Conservation (phyloP, 306 rosid genomes). For the Rosa rugosa region DNA sequence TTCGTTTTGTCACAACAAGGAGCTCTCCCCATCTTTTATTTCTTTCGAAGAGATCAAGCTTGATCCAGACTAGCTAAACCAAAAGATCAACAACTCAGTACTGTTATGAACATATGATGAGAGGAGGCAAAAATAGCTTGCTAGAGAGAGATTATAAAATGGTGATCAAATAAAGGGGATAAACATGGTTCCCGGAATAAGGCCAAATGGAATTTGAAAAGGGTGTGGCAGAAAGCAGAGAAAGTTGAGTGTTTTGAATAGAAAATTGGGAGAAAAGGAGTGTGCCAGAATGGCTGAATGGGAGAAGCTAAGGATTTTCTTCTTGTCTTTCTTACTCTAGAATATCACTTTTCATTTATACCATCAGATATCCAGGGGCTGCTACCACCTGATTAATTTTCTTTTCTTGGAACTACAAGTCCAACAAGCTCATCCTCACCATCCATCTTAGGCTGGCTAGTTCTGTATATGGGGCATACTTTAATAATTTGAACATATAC, state of each 20-base stretch:
- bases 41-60: background rate
- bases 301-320: constrained; percentile 58
- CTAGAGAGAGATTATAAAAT: constrained; percentile 15
- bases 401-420: constrained; percentile 29
- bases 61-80: background rate
- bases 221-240: constrained; percentile 35
- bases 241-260: constrained; percentile 24
- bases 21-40: constrained; percentile 76
- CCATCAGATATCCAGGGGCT: constrained; percentile 23
- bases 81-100: background rate
- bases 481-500: constrained; percentile 3
- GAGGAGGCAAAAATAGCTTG: constrained; percentile 4
- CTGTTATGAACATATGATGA: background rate
- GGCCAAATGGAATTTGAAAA: constrained; percentile 29
- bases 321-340: constrained; percentile 69
- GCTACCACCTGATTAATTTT: constrained; percentile 16
- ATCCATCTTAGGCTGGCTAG: background rate
- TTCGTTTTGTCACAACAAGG: constrained; percentile 98
- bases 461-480: background rate
- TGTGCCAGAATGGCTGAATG: constrained; percentile 50
- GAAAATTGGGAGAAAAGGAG: constrained; percentile 42
- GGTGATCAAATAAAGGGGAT: constrained; percentile 41
- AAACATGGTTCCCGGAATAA: constrained; percentile 46
- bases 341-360: constrained; percentile 38
- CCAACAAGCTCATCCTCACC: constrained; percentile 13